Percentiles rank a stretch among this genome's conserved stretches.
Conservation (phyloP, 352 stramenopile species). For the Phytophthora gonapodyides region DNA sequence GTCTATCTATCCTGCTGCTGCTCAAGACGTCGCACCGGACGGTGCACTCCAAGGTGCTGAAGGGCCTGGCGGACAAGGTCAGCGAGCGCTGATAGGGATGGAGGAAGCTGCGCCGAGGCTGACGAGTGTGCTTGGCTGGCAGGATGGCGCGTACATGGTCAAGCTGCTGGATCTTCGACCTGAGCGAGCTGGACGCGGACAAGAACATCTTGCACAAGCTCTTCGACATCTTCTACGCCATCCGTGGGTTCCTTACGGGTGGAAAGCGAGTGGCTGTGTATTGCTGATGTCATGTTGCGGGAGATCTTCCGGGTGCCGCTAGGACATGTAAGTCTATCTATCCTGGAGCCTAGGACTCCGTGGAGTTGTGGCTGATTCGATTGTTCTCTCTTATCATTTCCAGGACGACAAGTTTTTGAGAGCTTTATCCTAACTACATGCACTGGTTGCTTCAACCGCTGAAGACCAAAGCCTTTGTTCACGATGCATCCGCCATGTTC, state of each 20-base stretch:
- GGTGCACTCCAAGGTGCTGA: constrained; percentile 54
- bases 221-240: constrained; percentile 78
- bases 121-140: constrained; percentile 5
- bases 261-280: neutral
- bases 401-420: constrained; percentile 89
- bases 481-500: constrained; percentile 63
- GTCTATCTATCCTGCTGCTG: constrained; percentile 48
- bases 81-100: too few relatives aligned
- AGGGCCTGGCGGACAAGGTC: constrained; percentile 55
- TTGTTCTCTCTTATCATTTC: neutral
- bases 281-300: constrained; percentile 29
- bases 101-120: too few relatives aligned
- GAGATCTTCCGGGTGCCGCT: too few relatives aligned
- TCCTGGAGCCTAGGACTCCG: neutral
- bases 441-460: constrained; percentile 85
- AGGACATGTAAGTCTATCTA: constrained; percentile 56
- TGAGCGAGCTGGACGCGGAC: constrained; percentile 70
- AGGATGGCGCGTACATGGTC: constrained; percentile 75
- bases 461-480: constrained; percentile 55
- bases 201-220: constrained; percentile 61
- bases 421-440: constrained; percentile 88
- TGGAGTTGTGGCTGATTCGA: neutral
- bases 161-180: constrained; percentile 77
- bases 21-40: constrained; percentile 67
- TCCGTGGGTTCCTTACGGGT: constrained; percentile 39